These are phyloP conservation scores for Orychophragmus violaceus DNA, from an alignment of 345 rosid species.

Conservation along the genomic window DNA sequence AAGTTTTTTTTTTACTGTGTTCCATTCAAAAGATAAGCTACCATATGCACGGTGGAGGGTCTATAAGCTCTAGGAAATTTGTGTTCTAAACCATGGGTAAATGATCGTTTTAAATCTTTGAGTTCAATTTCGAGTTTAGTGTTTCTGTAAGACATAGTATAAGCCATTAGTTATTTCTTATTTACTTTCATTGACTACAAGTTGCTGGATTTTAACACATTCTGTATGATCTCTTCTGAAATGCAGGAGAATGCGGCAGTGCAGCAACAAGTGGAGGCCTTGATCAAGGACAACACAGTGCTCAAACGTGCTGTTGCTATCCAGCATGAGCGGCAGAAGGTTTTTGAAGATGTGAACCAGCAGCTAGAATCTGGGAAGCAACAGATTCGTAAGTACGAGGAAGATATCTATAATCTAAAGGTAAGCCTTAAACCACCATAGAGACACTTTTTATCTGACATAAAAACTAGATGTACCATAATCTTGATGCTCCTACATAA, in stretches of 20 bases:
- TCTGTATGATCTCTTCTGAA: not conserved
- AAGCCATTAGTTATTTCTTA: too few relatives aligned
- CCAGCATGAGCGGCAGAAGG: conserved; percentile 84
- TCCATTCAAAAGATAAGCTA: too few relatives aligned
- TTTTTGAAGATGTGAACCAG: conserved; percentile 42
- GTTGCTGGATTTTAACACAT: not conserved
- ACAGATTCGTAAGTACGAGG: conserved; percentile 71
- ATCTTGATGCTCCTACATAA: too few relatives aligned
- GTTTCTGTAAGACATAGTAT: too few relatives aligned
- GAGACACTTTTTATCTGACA: not conserved
- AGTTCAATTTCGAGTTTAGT: too few relatives aligned
- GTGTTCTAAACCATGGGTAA: too few relatives aligned
- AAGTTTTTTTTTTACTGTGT: too few relatives aligned
- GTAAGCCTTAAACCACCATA: conserved; percentile 28
- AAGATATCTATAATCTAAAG: conserved; percentile 67
- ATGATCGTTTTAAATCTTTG: too few relatives aligned
- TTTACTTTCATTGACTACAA: too few relatives aligned
- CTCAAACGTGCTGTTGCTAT: conserved; percentile 85
- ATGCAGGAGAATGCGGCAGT: conserved; percentile 58
- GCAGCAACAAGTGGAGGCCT: conserved; percentile 59
- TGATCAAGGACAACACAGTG: conserved; percentile 60
- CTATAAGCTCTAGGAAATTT: too few relatives aligned
- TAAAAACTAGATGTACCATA: too few relatives aligned
- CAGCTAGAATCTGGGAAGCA: conserved; percentile 65
- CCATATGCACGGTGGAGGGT: too few relatives aligned